Evolutionary conservation across 106 monocot genomes (phyloP).

Genomic region (Xerophyta viscosa): DNA sequence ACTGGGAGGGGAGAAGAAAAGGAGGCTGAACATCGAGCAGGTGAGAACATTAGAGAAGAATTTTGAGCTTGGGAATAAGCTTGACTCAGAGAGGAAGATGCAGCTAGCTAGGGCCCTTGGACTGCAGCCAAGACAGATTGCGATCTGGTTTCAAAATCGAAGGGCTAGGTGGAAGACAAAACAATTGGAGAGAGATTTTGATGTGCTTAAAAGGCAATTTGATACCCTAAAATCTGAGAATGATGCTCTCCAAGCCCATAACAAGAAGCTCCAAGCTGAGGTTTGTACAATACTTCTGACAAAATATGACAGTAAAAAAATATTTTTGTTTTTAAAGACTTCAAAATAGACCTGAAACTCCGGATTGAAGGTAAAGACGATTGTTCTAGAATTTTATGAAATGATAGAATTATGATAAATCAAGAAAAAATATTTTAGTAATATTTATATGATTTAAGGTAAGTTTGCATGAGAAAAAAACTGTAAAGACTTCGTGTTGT

Average conservation of each 20-base stretch:
- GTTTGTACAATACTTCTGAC: constrained; percentile 28
- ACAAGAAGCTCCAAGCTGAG: constrained; percentile 83
- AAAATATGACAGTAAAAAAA: not conserved
- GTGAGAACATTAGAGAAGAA: constrained; percentile 83
- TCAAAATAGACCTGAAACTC: too few species aligned
- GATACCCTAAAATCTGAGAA: constrained; percentile 59
- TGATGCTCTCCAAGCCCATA: constrained; percentile 56
- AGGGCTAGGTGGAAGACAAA: constrained; percentile 95
- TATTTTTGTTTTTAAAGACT: not conserved
- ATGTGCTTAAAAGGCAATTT: constrained; percentile 65
- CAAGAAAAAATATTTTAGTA: too few species aligned
- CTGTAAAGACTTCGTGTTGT: too few species aligned
- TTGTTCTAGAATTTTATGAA: too few species aligned
- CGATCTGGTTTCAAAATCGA: constrained; percentile 92
- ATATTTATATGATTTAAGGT: too few species aligned
- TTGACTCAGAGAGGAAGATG: constrained; percentile 86
- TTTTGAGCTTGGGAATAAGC: constrained; percentile 84
- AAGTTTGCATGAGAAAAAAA: too few species aligned
- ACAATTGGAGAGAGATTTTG: constrained; percentile 79
- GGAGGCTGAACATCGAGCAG: constrained; percentile 81
- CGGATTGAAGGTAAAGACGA: too few species aligned
- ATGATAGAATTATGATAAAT: too few species aligned
- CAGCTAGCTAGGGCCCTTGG: constrained; percentile 72
- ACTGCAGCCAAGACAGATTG: constrained; percentile 79
- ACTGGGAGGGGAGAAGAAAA: constrained; percentile 70